Base-by-base conservation (phyloP, 2,329 filamentous ascomycete species). In the Arthroderma sp. region DNA sequence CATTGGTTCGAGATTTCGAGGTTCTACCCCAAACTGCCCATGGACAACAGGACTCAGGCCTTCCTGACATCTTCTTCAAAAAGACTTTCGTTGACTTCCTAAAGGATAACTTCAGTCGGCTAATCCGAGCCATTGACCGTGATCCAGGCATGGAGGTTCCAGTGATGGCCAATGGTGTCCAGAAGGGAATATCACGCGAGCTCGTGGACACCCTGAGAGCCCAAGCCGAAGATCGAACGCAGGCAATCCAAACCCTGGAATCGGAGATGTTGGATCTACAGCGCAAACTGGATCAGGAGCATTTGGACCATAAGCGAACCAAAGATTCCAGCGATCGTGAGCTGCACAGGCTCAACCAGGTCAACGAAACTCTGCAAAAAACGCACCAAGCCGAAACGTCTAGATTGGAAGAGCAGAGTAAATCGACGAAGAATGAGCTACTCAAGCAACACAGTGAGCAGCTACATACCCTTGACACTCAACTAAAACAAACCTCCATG, bases 181-280 rank as follows among this genome's bases (percentile, higher is more conserved):
- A 93, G 63, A 91, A 91, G 66, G 91, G 91, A 2, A 87, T 98
- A 38, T 95, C 94, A n/a, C 82, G 91, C 41, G 89, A 97, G 65
- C 76, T 97, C 38, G 87, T 98, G 2, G 93, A 98, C 69, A 85
- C 86, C 0, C 76, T 98, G 33, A 83, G 88, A 54, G 78, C 79
- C 3, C 86, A 96, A 67, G 71, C 95, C 0, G 84, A 87, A 59
- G 85, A 91, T 59, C 88, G 85, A 61, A 83, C 83, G 21, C 76
- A 81, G 61, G 75, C 74, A 1, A 73, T 85, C 31, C 76, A 82
- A 59, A 79, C 79, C 44, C 68, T 81, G 31, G 80, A 84, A 65
- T 74, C 76, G 8, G 78, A 82, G 37, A 68, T 81, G 25, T 69
- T 84, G 47, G 74, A 73, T 19, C 65, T 81, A 7, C 77, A 79